Base-by-base conservation (phyloP, 2,329 filamentous ascomycete species). In the Diaporthe sp. region DNA sequence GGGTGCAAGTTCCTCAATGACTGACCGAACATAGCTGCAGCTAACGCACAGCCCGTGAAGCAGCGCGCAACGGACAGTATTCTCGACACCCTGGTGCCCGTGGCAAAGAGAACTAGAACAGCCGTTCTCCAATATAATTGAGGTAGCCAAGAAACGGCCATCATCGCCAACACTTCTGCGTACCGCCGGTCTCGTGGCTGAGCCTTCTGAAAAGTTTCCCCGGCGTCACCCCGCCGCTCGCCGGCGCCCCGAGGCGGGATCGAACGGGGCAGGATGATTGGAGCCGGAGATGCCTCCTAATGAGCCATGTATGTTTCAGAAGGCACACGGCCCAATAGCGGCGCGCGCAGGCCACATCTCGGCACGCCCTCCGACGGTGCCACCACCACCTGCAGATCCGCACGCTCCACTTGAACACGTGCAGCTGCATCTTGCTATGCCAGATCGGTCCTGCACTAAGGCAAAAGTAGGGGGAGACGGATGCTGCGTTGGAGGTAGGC, bases 211-310 rank as follows among this genome's bases (percentile, higher is more conserved):
- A 22, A 53, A 44, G 34, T 72, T 42, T 53, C 44, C 22, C 58
- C 71, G 71, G 58, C 44, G 3, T 62, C 58, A 61, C 46, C 58
- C 71, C 44, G 46, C 49, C 71, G 58, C 34, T 62, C 34, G 57
- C 55, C 71, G 71, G 71, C 71, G 58, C 49, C 71, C 71, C 58
- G 58, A 65, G 71, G 55, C 71, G 71, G 71, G 12, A 42, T 25
- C 9, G 46, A 72, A 72, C 71, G 71, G 71, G 55, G 57, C 57
- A 65, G 71, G 34, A 25, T 73, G 71, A 73, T 73, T 73, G 71
- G 71, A 73, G 58, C 71, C 71, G 71, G 71, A 42, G 46, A n/a
- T 49, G 49, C 71, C 71, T 73, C n/a, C 49, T 55, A 55, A 13
- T 44, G 12, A 73, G 58, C 46, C 58, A 37, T 62, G 58, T 37